Percentiles rank a stretch among this genome's conserved stretches.
phyloP scores from a whole-genome alignment of 2,329 filamentous ascomycete genomes.

The Fusarium nodosum region DNA sequence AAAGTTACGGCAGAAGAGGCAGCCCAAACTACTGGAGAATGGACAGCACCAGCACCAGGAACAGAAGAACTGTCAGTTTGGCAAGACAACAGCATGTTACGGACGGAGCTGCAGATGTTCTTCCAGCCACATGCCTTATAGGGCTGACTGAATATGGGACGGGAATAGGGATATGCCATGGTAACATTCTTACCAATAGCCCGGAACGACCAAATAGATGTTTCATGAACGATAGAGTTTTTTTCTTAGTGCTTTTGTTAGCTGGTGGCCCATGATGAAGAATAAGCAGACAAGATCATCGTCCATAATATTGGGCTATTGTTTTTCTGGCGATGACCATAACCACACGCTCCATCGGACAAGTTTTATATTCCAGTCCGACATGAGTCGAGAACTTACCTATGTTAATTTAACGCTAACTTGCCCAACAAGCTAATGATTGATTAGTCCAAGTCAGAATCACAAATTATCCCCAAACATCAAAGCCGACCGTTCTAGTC shows the following conservation, averaged over 20 bases:
- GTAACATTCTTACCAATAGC: neutral
- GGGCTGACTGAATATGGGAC: neutral
- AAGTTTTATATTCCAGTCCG: neutral
- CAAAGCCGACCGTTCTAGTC: neutral
- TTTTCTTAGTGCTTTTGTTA: neutral
- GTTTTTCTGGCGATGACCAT: neutral
- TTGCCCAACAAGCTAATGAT: neutral
- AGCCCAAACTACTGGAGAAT: neutral
- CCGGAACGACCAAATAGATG: neutral
- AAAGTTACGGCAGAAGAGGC: neutral
- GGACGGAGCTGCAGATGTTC: neutral
- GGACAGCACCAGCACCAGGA: neutral
- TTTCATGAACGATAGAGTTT: neutral
- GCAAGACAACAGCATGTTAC: no score
- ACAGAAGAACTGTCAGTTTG: neutral
- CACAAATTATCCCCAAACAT: neutral
- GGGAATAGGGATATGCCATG: neutral
- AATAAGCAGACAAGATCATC: neutral
- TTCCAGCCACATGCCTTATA: neutral
- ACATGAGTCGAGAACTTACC: neutral
- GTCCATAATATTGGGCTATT: neutral
- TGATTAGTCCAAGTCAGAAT: neutral
- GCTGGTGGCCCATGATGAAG: neutral
- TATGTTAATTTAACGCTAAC: neutral
- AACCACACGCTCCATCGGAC: neutral